Percentiles rank a stretch among this genome's conserved stretches.
Evolutionary conservation across 371 early-diverging fungal genomes (phyloP).

Genomic region (Lichtheimia hyalospora): DNA sequence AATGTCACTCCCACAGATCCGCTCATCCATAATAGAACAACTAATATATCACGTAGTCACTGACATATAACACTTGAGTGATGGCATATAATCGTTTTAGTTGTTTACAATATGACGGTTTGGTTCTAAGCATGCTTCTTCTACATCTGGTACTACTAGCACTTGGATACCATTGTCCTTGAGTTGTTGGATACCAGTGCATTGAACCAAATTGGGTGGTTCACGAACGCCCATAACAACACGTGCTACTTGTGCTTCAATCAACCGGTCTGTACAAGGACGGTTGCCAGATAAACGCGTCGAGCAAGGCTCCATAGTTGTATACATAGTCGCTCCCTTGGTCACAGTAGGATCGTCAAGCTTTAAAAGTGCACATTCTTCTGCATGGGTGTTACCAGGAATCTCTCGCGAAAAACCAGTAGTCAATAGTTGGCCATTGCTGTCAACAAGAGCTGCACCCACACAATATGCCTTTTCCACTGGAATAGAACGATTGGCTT

Average conservation of each 20-base stretch:
- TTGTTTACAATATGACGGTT: slow-evolving; percentile 61
- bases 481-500: slow-evolving; percentile 77
- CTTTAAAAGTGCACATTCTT: slow-evolving; percentile 80
- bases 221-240: slow-evolving; percentile 90
- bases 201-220: slow-evolving; percentile 81
- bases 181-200: slow-evolving; percentile 66
- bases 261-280: slow-evolving; percentile 68
- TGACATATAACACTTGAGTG: too few relatives aligned
- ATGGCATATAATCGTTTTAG: neutral
- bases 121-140: slow-evolving; percentile 71
- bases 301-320: slow-evolving; percentile 93
- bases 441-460: slow-evolving; percentile 79
- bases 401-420: slow-evolving; percentile 87
- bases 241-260: slow-evolving; percentile 67
- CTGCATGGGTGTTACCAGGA: slow-evolving; percentile 92
- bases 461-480: slow-evolving; percentile 88
- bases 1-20: too few relatives aligned
- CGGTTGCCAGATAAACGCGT: slow-evolving; percentile 74
- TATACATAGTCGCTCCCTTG: slow-evolving; percentile 67
- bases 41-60: too few relatives aligned
- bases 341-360: slow-evolving; percentile 22
- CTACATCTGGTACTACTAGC: slow-evolving; percentile 60
- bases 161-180: slow-evolving; percentile 66
- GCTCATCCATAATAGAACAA: too few relatives aligned
- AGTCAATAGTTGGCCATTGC: slow-evolving; percentile 49